phyloP scores from a whole-genome alignment of 345 rosid species.

The Jatropha curcas region DNA sequence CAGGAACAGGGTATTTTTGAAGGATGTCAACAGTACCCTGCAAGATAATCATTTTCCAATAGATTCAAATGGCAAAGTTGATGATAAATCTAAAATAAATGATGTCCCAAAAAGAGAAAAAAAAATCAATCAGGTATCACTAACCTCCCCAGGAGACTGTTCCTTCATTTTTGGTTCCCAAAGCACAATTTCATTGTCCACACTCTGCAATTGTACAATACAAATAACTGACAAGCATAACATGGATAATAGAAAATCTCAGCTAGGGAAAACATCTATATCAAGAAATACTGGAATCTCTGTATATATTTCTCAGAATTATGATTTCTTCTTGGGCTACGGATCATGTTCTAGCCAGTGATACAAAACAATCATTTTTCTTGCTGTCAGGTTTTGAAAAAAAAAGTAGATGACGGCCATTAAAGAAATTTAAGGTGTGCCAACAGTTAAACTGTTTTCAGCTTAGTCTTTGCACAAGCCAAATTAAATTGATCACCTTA shows the following conservation, averaged over 20 bases:
- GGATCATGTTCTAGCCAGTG: neutral
- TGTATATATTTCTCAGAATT: neutral
- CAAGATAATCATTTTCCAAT: neutral
- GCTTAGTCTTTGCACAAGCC: neutral
- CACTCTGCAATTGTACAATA: constrained; percentile 60
- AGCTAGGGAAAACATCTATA: neutral
- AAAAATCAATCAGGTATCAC: constrained; percentile 15
- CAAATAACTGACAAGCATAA: constrained; percentile 10
- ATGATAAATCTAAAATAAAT: neutral
- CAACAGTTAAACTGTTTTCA: neutral
- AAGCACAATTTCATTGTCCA: constrained; percentile 89
- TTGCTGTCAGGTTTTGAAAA: constrained; percentile 6
- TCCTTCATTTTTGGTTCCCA: constrained; percentile 98
- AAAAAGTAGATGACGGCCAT: neutral
- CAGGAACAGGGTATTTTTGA: constrained; percentile 86
- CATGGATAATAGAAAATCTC: neutral
- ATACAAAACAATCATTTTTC: neutral
- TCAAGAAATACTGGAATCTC: neutral
- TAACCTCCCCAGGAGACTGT: constrained; percentile 96
- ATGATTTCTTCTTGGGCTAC: neutral
- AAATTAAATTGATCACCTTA: constrained; percentile 1
- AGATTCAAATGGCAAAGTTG: neutral
- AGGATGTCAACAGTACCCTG: constrained; percentile 93
- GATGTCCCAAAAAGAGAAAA: neutral
- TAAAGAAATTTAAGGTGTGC: neutral